Conservation (phyloP, 2,329 filamentous ascomycete species). For the Penicillium sp. region DNA sequence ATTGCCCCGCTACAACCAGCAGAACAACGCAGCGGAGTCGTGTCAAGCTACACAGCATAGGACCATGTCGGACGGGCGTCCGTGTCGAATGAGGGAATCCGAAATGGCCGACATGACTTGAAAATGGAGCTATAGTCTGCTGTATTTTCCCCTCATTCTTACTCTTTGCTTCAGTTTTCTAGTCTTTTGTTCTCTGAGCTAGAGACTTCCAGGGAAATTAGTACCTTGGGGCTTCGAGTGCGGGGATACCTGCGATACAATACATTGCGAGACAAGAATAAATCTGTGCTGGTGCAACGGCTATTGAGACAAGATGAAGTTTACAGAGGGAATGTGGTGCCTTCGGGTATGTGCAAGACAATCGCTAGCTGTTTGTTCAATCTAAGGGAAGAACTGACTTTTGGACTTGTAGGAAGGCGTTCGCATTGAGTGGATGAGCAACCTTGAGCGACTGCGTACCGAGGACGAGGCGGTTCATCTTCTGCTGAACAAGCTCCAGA, state of each 20-base stretch:
- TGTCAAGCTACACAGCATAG: conserved; percentile 2
- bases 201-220: neutral
- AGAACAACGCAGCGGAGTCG: conserved; percentile 10
- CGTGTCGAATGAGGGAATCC: conserved; percentile 26
- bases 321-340: conserved; percentile 51
- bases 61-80: conserved; percentile 20
- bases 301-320: conserved; percentile 44
- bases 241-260: neutral
- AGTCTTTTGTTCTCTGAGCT: neutral
- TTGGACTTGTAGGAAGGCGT: conserved; percentile 40
- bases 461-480: conserved; percentile 43
- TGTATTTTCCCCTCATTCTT: neutral
- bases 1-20: conserved; percentile 6
- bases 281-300: neutral
- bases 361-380: neutral
- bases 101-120: conserved; percentile 1
- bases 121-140: conserved; percentile 6
- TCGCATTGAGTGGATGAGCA: conserved; percentile 50
- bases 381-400: neutral
- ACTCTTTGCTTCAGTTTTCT: neutral
- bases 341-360: conserved; percentile 33
- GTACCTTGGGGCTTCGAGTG: neutral
- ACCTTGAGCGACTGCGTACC: conserved; percentile 44
- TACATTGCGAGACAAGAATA: neutral
- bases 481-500: conserved; percentile 46